These are phyloP conservation scores for Ogataea zsoltii DNA, from an alignment of 805 yeast species.

Conservation along the genomic window DNA sequence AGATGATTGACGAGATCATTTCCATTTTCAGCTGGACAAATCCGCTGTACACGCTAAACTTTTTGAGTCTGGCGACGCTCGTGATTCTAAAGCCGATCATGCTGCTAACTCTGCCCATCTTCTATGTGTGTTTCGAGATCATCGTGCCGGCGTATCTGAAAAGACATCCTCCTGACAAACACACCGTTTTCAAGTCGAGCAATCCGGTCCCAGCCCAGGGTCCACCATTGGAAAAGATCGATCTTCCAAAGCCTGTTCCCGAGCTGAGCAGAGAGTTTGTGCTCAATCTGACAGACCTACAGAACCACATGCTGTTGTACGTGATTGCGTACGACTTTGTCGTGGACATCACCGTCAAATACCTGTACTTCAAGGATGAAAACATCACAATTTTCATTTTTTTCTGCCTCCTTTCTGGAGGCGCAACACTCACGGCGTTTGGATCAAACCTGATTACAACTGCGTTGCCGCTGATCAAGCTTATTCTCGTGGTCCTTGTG, in stretches of 20 bases:
- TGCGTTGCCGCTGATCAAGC: constrained; percentile 33
- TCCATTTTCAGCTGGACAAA: constrained; percentile 63
- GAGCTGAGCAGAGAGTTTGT: constrained; percentile 78
- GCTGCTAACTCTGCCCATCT: constrained; percentile 53
- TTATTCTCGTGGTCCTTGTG: constrained; percentile 36
- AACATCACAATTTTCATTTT: constrained; percentile 54
- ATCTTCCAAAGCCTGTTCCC: constrained; percentile 68
- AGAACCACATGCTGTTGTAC: constrained; percentile 73
- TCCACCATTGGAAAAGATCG: constrained; percentile 49
- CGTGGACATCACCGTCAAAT: constrained; percentile 48
- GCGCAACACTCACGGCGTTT: constrained; percentile 30
- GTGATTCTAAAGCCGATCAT: constrained; percentile 62
- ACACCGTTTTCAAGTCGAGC: constrained; percentile 28
- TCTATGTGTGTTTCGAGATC: constrained; percentile 51
- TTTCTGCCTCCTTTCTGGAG: constrained; percentile 29
- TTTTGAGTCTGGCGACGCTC: constrained; percentile 38
- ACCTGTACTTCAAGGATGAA: constrained; percentile 66
- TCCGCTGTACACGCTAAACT: constrained; percentile 60
- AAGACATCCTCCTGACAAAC: constrained; percentile 62
- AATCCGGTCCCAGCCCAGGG: constrained; percentile 53
- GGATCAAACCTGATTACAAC: constrained; percentile 21
- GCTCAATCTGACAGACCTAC: constrained; percentile 78
- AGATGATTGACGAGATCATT: constrained; percentile 55
- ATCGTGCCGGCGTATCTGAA: constrained; percentile 68
- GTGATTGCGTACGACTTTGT: constrained; percentile 61